A percentile compares a stretch with the other conserved stretches of the same genome.
These are phyloP conservation scores for Aspergillus pseudotamarii DNA, from an alignment of 2,329 filamentous ascomycete genomes.

Conservation along the genomic window DNA sequence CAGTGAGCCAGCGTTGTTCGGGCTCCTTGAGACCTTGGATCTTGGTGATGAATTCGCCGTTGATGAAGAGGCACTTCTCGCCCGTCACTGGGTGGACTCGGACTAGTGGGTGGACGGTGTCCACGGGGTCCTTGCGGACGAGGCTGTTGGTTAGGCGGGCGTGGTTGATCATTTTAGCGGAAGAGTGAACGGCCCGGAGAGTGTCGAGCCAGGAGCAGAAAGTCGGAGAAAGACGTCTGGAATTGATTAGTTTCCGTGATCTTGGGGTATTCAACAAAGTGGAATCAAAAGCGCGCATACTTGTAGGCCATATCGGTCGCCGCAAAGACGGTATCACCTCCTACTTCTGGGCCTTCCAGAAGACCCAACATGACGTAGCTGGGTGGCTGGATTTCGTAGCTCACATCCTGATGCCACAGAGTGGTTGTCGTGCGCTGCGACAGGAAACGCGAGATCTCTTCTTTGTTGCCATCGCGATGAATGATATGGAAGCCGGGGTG, in stretches of 20 bases:
- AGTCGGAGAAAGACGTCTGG: slow-evolving; percentile 53
- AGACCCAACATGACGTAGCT: slow-evolving; percentile 53
- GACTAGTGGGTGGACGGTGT: slow-evolving; percentile 50
- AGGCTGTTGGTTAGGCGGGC: slow-evolving; percentile 46
- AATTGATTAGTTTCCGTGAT: background rate
- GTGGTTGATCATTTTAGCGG: slow-evolving; percentile 49
- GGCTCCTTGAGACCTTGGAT: slow-evolving; percentile 53
- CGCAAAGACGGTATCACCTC: slow-evolving; percentile 52
- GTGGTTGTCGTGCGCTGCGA: slow-evolving; percentile 50
- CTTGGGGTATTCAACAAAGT: background rate
- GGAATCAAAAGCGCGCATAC: slow-evolving; percentile 24
- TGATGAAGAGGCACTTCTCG: slow-evolving; percentile 52
- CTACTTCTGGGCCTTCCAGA: slow-evolving; percentile 53
- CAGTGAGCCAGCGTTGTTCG: slow-evolving; percentile 48
- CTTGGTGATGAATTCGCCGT: slow-evolving; percentile 52
- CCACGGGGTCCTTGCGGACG: slow-evolving; percentile 49
- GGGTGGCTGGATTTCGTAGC: slow-evolving; percentile 52
- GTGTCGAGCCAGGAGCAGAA: slow-evolving; percentile 43
- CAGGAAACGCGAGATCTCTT: slow-evolving; percentile 48
- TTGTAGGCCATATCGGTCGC: slow-evolving; percentile 50
- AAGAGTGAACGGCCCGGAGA: slow-evolving; percentile 44
- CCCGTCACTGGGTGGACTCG: slow-evolving; percentile 53
- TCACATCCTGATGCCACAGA: slow-evolving; percentile 54
- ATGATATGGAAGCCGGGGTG: slow-evolving; percentile 52
- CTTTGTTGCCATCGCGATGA: slow-evolving; percentile 48